Evolutionary conservation across 176 grass and related monocot species (phyloP), one percentile per base, ranked within the genome.

Genomic region (Neostapfia colusana): DNA sequence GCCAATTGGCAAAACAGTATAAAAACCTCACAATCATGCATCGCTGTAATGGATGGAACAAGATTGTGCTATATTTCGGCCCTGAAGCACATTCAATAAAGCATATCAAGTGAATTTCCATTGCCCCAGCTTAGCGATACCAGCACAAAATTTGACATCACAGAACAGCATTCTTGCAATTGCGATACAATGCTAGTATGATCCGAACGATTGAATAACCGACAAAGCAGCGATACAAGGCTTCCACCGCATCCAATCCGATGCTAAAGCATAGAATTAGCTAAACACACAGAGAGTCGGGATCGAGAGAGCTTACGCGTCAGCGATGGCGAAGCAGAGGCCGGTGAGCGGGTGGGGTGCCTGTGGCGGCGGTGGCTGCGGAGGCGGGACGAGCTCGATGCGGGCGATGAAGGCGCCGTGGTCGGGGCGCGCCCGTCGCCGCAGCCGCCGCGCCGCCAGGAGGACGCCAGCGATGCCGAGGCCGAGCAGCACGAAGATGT

Each of bases 401-500:
- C 87, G 92, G 12, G 90, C 50, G 5, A 92, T 68, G 66, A 99
- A 99, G 48, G 96, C 96, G 46, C 96, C 96, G 81, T 85, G 65
- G 62, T 99, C 96, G 17, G 84, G 69, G 56, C 89, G 90, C 4
- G 78, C 70, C 13, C 85, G 87, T 0, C 92, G 92, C 57, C 75
- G 66, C 42, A 99, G 77, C 40, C 86, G 79, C 65, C 84, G 86
- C 70, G 85, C 85, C 63, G 91, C 82, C 39, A 95, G 77, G 63
- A 99, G 34, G 61, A 92, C 70, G 36, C 96, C 89, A 40, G 96
- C 96, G 54, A 99, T 76, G 70, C 96, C 85, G 26, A 99, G 83
- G 13, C 96, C 96, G 18, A 99, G 85, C 40, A 99, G 92, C 54
- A 99, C 96, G 87, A 83, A 91, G 36, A 99, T 83, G 82, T 99